Evolutionary conservation across 2,329 filamentous ascomycete species (phyloP), one percentile per base, ranked within the genome.

Genomic region (Plenodomus biglobosus): DNA sequence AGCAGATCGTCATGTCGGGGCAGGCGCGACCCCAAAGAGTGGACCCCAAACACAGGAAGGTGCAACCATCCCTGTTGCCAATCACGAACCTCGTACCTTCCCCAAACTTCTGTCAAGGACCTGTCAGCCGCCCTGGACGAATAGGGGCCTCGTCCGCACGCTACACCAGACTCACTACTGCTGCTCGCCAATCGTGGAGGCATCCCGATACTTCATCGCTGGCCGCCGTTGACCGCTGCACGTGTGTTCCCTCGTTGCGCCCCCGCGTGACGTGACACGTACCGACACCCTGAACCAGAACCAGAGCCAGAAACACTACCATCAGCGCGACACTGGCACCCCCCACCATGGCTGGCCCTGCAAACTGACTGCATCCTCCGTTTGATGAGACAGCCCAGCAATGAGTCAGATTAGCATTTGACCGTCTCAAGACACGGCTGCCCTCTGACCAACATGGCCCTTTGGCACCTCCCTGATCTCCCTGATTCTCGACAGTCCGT

Each of bases 51-150:
- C 56, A 44, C 38, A 54, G 60, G 24, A 53, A 59, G 54, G 60
- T 37, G 55, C 50, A n/a, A 39, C 16, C 30, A 66, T 55, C 65
- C 66, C 61, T 64, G 61, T 46, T 49, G 65, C 60, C 59, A 63
- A 69, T 70, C 65, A 65, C 42, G 40, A 46, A 36, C 55, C 6
- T 65, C 55, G 52, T 55, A 62, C 62, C 50, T 66, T 61, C 46
- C 58, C 53, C 50, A 58, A 61, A 56, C 44, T 56, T 35, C 47
- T 59, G 58, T 58, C 61, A 60, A 46, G 57, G 55, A 62, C 51
- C 60, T 67, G 64, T 67, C 64, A 67, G 48, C 54, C 51, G 52
- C 53, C 52, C 50, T 49, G 52, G 43, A 45, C 51, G 40, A 50
- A 52, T 55, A 56, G 50, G 53, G 52, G 55, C 56, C 48, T 40